phyloP scores from a whole-genome alignment of 192 early-diverging fungal genomes.

The Paraglomus brasilianum region DNA sequence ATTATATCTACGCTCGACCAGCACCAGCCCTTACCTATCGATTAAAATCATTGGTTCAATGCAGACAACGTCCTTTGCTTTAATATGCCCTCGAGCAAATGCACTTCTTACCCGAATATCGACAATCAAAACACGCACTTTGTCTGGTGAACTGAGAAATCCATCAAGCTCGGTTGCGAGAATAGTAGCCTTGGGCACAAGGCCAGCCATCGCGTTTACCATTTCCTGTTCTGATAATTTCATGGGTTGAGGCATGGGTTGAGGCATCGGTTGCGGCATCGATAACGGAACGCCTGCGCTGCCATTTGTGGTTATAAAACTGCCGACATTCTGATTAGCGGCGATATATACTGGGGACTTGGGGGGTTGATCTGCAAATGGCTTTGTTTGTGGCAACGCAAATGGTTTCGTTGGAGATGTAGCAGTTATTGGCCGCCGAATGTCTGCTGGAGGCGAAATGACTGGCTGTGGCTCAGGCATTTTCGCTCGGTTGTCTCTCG shows the following conservation, averaged over 20 bases:
- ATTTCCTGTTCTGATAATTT: not conserved
- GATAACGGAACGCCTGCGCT: not conserved
- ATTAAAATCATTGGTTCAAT: slow-evolving; percentile 24
- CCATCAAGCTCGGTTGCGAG: not conserved
- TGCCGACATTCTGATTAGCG: slow-evolving; percentile 7
- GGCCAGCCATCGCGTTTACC: not conserved
- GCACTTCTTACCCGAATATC: slow-evolving; percentile 10
- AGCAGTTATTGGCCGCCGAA: not conserved
- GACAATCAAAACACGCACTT: slow-evolving; percentile 10
- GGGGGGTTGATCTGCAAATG: too few relatives aligned
- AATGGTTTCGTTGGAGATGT: not conserved
- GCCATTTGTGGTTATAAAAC: not conserved
- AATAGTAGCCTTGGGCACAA: not conserved
- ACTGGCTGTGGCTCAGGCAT: not conserved
- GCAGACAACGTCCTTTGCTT: slow-evolving; percentile 25
- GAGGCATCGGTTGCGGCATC: not conserved
- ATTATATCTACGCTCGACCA: not conserved
- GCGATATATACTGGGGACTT: slow-evolving; percentile 22
- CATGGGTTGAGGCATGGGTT: not conserved
- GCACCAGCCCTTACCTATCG: slow-evolving; percentile 10
- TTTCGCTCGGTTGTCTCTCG: not conserved
- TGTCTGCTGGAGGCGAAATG: not conserved
- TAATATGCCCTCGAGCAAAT: slow-evolving; percentile 27
- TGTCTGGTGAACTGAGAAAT: not conserved
- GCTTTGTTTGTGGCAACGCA: not conserved